Percentiles rank a stretch among this genome's conserved stretches.
Evolutionary conservation across 768 basidiomycete species (phyloP).

Genomic region (Phylloporus sp.): DNA sequence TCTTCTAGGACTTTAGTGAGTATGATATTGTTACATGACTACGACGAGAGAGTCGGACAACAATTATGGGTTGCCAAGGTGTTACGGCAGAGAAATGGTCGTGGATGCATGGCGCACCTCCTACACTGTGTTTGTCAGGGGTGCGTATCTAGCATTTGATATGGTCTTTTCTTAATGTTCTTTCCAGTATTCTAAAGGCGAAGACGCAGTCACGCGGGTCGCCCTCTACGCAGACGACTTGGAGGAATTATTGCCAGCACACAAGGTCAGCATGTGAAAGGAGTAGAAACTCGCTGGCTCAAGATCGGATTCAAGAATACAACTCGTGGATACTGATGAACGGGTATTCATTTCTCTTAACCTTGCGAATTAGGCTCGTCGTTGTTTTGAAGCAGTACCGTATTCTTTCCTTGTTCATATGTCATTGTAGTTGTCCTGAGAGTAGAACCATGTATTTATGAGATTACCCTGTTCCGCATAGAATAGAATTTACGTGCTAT

Average conservation of each 20-base stretch:
- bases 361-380: neutral
- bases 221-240: conserved; percentile 60
- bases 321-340: conserved; percentile 16
- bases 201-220: conserved; percentile 5
- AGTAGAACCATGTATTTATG: neutral
- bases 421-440: conserved; percentile 7
- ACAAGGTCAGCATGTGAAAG: conserved; percentile 7
- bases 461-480: neutral
- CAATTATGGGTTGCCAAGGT: conserved; percentile 69
- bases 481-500: neutral
- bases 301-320: conserved; percentile 18
- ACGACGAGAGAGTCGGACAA: conserved; percentile 53
- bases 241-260: conserved; percentile 9
- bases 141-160: conserved; percentile 32
- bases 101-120: conserved; percentile 56
- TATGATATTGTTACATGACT: neutral
- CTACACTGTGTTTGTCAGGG: conserved; percentile 51
- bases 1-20: conserved; percentile 64
- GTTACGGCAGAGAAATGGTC: conserved; percentile 49
- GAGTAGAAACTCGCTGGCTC: conserved; percentile 18
- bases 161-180: neutral
- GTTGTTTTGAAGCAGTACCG: neutral
- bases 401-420: neutral
- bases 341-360: neutral
- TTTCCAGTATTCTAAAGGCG: conserved; percentile 27